Evolutionary conservation across 139 green algal genomes (phyloP).

Genomic region (Klebsormidium nitens): DNA sequence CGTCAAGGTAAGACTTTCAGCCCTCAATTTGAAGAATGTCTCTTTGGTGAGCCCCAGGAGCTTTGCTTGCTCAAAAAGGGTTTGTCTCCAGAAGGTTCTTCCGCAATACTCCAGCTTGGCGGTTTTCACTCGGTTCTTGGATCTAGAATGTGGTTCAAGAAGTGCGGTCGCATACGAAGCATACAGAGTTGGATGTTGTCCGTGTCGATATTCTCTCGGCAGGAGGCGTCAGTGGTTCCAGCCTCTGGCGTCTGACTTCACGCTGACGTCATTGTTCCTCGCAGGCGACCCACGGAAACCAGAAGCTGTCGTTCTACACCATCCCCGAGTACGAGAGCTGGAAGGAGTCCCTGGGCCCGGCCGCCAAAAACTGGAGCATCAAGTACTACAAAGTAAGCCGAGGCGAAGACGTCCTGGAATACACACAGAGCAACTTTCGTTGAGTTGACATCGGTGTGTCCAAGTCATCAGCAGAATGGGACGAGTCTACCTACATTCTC

Average conservation of each 20-base stretch:
- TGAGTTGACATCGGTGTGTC: neutral
- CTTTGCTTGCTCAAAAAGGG: neutral
- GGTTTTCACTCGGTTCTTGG: too few relatives aligned
- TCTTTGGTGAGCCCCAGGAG: neutral
- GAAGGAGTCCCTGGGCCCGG: conserved; percentile 66
- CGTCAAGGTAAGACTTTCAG: conserved; percentile 66
- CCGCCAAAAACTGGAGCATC: conserved; percentile 74
- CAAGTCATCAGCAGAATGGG: too few relatives aligned
- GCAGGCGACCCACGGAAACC: conserved; percentile 69
- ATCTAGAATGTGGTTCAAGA: too few relatives aligned
- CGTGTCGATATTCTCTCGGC: conserved; percentile 2
- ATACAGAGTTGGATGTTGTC: neutral
- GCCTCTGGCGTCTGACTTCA: too few relatives aligned
- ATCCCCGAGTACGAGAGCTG: conserved; percentile 98
- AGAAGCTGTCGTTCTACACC: conserved; percentile 88
- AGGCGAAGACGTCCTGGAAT: neutral
- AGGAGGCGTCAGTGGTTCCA: too few relatives aligned
- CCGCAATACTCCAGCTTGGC: too few relatives aligned
- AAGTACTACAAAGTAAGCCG: conserved; percentile 97
- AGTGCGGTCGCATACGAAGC: neutral
- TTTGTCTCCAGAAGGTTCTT: too few relatives aligned
- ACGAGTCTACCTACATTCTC: too few relatives aligned
- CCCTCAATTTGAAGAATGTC: neutral
- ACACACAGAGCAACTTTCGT: neutral
- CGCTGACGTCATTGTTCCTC: conserved; percentile 47